Evolutionary conservation across 2,329 filamentous ascomycete genomes (phyloP), one percentile per base, ranked within the genome.

Genomic region (Claviceps arundinis): DNA sequence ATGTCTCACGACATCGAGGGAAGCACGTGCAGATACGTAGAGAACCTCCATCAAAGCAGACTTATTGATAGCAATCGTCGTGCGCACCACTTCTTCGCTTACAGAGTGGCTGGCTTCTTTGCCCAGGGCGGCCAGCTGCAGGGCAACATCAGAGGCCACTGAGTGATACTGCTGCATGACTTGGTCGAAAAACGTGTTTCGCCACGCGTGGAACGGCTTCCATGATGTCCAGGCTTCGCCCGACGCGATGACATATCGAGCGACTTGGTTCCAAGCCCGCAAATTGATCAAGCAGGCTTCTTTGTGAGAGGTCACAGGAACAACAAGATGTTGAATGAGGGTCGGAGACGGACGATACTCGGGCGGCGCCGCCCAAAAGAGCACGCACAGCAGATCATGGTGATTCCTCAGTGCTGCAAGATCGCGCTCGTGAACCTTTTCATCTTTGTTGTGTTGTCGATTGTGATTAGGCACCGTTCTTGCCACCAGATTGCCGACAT

Each of bases 361-460:
- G 1, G 70, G 61, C 8, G 81, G 81, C 1, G 78, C 73, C 5
- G 76, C 78, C 80, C 81, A 86, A 61, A 78, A 85, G 4, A 86
- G 68, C 0, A 80, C 82, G 56, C 77, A 81, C 3, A 86, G 69
- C 43, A 86, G 73, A 61, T 86, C 82, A 54, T 85, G 82, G 54
- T 86, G 82, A 55, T 86, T 86, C 53, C 81, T 71, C 44, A 86
- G 66, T 5, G 81, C 80, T 4, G 80, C 79, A 46, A 85, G 69
- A 48, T 86, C 81, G 40, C 74, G 73, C 57, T 81, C 71, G 52
- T 76, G 73, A 11, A 84, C 73, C 5, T 69, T 71, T 53, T 81
- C 73, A 60, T 85, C 81, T 58, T 82, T 84, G 38, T 77, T 73
- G 52, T 81, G 79, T 54, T 82, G 77, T 9, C 82, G 73, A 56